Evolutionary conservation across 805 yeast species (phyloP), one percentile per base, ranked within the genome.

Genomic region (Debaryomyces castellii): DNA sequence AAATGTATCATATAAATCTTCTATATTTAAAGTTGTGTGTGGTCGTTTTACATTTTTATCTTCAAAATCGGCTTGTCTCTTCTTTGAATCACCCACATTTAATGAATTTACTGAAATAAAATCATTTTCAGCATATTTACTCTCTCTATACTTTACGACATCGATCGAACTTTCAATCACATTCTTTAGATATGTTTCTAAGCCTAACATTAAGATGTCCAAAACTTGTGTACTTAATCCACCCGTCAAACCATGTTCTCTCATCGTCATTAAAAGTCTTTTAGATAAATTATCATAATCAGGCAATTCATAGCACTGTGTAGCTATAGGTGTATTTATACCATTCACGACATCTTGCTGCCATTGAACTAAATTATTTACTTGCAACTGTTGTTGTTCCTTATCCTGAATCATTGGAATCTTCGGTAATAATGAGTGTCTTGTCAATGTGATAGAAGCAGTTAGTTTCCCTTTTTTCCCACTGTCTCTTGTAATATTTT

Each of bases 321-420:
- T 72, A 2, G 92, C 78, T 28, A 91, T 72, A 4, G 94, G 92
- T 1, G 94, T 80, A 53, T 87, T 89, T 45, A 89, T 78, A 3
- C 94, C 95, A 57, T 85, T 90, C 44, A 85, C 77, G 14, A 94
- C 88, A 59, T 94, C 98, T 63, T 91, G 96, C 18, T 95, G 89
- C 92, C 97, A 90, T 54, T 85, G 85, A 24, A 83, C 77, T 27
- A 88, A 77, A 53, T 79, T 80, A 44, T 69, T 71, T 23, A 71
- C 76, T 44, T 69, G 75, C 40, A 64, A 53, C 48, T 64, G 76
- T 50, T 69, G 77, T 49, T 72, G 73, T 44, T 67, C 76, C 46
- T 65, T 69, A 44, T 73, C 80, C 45, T 77, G 78, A 33, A 79
- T 82, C 59, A 84, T 82, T 3, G 99, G 99, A 18, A 92, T 83